phyloP scores from a whole-genome alignment of 192 early-diverging fungal genomes.

The Coemansia sp. region DNA sequence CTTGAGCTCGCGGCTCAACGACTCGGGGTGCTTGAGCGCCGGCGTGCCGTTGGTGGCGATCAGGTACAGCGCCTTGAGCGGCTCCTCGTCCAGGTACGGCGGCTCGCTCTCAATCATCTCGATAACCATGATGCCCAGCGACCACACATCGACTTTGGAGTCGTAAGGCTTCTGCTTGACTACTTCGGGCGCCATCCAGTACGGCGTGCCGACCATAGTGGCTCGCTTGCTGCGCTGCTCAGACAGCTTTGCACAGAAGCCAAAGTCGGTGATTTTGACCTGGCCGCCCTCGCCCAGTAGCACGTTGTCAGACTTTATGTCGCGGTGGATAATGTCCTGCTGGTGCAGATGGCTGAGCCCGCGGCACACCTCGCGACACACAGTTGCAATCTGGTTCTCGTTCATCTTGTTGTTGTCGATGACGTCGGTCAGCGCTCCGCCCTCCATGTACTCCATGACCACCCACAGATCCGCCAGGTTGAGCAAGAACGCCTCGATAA shows the following conservation, averaged over 20 bases:
- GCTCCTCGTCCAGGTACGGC: slow-evolving; percentile 93
- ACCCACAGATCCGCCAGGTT: slow-evolving; percentile 89
- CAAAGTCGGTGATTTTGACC: slow-evolving; percentile 94
- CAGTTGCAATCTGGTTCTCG: slow-evolving; percentile 93
- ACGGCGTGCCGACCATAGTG: slow-evolving; percentile 87
- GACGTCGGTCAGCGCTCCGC: slow-evolving; percentile 94
- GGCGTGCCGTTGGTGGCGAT: slow-evolving; percentile 97
- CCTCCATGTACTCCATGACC: slow-evolving; percentile 99
- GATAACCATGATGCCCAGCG: slow-evolving; percentile 94
- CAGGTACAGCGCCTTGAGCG: slow-evolving; percentile 90
- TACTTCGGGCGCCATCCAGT: slow-evolving; percentile 87
- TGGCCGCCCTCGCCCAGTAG: slow-evolving; percentile 75
- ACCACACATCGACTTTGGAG: slow-evolving; percentile 86
- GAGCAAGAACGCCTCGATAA: slow-evolving; percentile 86
- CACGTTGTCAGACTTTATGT: slow-evolving; percentile 90
- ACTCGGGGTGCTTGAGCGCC: slow-evolving; percentile 82
- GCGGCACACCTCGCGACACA: slow-evolving; percentile 80
- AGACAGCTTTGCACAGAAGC: slow-evolving; percentile 89
- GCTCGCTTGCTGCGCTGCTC: slow-evolving; percentile 82
- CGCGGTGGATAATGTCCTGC: slow-evolving; percentile 84
- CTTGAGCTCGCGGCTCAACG: slow-evolving; percentile 73
- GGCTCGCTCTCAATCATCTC: slow-evolving; percentile 98
- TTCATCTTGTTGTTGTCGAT: slow-evolving; percentile 92
- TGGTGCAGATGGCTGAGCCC: slow-evolving; percentile 80
- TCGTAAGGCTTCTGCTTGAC: slow-evolving; percentile 80